These are phyloP conservation scores for Porpolomopsis calyptriformis DNA, from an alignment of 768 basidiomycete species.

Conservation along the genomic window DNA sequence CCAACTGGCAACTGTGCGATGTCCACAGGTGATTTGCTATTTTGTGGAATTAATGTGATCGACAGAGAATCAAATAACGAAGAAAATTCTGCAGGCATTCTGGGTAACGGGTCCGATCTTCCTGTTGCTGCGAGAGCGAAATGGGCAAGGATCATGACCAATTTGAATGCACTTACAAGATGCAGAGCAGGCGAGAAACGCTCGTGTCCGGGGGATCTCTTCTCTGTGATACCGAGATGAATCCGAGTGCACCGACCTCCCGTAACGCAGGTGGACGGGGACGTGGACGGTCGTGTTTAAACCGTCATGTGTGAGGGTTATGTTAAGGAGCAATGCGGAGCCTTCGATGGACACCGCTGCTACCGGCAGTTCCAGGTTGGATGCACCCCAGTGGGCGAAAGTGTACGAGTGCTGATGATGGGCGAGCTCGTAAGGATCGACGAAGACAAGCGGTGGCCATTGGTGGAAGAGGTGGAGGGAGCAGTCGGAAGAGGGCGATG, in stretches of 20 bases:
- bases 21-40: conserved; percentile 8
- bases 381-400: conserved; percentile 31
- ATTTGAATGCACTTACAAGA: conserved; percentile 13
- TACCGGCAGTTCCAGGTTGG: conserved; percentile 38
- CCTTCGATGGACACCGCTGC: conserved; percentile 23
- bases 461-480: conserved; percentile 28
- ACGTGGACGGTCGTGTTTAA: conserved; percentile 21
- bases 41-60: conserved; percentile 16
- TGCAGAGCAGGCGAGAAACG: conserved; percentile 29
- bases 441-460: conserved; percentile 34
- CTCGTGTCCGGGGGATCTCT: conserved; percentile 27
- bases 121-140: background rate
- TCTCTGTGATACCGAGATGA: conserved; percentile 16
- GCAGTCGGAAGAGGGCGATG: conserved; percentile 17
- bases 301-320: conserved; percentile 7
- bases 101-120: conserved; percentile 7
- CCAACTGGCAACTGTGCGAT: conserved; percentile 30
- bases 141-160: background rate
- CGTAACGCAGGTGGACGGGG: conserved; percentile 40
- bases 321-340: conserved; percentile 19
- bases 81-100: conserved; percentile 7
- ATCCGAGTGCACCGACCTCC: conserved; percentile 14
- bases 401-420: conserved; percentile 27
- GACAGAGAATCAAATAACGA: conserved; percentile 13
- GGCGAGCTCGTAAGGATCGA: conserved; percentile 39